phyloP scores from a whole-genome alignment of 805 yeast genomes.

The Candida dajiaensis region DNA sequence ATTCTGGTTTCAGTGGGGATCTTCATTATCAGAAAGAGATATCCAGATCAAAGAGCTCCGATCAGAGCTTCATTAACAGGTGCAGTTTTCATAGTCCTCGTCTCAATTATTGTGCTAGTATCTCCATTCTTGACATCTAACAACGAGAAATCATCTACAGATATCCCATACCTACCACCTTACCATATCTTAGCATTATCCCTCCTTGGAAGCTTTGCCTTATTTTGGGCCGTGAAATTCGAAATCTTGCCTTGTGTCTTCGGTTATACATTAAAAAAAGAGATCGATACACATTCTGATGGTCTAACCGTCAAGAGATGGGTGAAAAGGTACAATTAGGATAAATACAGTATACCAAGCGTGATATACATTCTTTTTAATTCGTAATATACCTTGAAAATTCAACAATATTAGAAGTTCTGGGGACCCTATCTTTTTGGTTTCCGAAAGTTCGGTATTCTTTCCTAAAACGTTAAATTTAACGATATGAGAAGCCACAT shows the following conservation, averaged over 20 bases:
- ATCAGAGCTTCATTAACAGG: conserved; percentile 47
- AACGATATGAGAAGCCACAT: background rate
- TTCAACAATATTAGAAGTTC: too few species aligned
- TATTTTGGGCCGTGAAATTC: conserved; percentile 54
- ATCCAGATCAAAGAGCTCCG: conserved; percentile 43
- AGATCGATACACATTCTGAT: conserved; percentile 40
- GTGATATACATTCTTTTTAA: background rate
- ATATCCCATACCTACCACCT: conserved; percentile 23
- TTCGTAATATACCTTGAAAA: background rate
- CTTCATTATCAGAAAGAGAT: conserved; percentile 43
- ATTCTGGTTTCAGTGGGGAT: conserved; percentile 52
- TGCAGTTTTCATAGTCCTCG: conserved; percentile 37
- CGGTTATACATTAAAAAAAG: conserved; percentile 39
- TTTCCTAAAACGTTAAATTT: background rate
- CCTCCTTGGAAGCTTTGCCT: conserved; percentile 36
- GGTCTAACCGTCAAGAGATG: conserved; percentile 55
- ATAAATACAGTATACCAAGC: background rate
- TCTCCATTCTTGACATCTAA: conserved; percentile 36
- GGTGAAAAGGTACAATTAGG: conserved; percentile 30
- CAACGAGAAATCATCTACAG: conserved; percentile 17
- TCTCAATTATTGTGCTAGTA: conserved; percentile 42
- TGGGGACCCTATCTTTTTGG: background rate
- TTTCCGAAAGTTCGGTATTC: background rate
- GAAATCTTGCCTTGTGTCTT: conserved; percentile 39
- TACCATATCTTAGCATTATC: conserved; percentile 37